Percentiles rank a stretch among this genome's conserved stretches.
phyloP scores from a whole-genome alignment of 768 basidiomycete species.

The Suillus fuscotomentosus region DNA sequence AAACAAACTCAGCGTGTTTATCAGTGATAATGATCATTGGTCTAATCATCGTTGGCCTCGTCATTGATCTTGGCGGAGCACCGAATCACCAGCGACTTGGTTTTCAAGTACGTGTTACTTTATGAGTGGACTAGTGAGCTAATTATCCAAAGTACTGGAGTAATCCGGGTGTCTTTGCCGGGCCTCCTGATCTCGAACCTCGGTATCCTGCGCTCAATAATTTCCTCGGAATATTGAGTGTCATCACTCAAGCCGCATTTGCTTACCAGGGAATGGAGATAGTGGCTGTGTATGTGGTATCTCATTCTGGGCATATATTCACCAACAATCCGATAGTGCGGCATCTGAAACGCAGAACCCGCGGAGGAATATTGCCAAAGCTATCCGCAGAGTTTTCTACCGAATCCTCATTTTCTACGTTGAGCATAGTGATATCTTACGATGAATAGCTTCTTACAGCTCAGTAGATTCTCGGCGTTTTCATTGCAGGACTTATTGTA shows the following conservation, averaged over 20 bases:
- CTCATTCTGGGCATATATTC: slow-evolving; percentile 1
- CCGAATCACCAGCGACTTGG: slow-evolving; percentile 50
- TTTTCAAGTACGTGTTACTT: slow-evolving; percentile 47
- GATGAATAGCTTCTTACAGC: background rate
- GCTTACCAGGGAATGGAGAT: slow-evolving; percentile 55
- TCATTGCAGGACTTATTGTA: slow-evolving; percentile 75
- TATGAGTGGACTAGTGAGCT: background rate
- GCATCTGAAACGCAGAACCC: slow-evolving; percentile 79
- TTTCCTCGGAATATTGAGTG: slow-evolving; percentile 40
- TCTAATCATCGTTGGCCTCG: slow-evolving; percentile 60
- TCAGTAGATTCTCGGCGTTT: slow-evolving; percentile 58
- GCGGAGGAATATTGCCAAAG: slow-evolving; percentile 73
- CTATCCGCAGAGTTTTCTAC: slow-evolving; percentile 73
- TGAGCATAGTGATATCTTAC: slow-evolving; percentile 16
- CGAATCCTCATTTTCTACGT: slow-evolving; percentile 80
- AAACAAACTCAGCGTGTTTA: background rate
- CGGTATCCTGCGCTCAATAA: slow-evolving; percentile 3
- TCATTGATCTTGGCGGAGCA: slow-evolving; percentile 76
- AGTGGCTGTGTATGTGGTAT: slow-evolving; percentile 27
- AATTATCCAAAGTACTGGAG: slow-evolving; percentile 38
- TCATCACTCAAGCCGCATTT: slow-evolving; percentile 54
- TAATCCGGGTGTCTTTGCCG: slow-evolving; percentile 48
- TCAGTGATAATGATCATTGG: slow-evolving; percentile 57
- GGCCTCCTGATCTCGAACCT: background rate
- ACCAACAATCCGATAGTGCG: slow-evolving; percentile 38